Percentiles rank a stretch among this genome's conserved stretches.
phyloP scores from a whole-genome alignment of 331 rosid species.

The Acacia pycnantha region DNA sequence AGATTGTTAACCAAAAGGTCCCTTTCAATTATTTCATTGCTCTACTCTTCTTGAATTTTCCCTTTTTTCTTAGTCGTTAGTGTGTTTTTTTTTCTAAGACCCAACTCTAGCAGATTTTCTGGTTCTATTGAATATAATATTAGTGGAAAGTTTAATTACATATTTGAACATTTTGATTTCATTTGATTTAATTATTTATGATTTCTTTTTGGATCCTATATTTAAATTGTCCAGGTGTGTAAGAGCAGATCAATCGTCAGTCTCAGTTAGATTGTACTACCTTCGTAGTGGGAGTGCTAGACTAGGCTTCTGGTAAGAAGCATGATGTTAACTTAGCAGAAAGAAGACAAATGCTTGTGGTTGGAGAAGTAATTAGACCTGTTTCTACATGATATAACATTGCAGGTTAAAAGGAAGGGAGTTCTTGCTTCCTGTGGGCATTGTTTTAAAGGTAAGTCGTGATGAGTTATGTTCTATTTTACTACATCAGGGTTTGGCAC shows the following conservation, averaged over 20 bases:
- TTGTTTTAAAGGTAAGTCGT: slow-evolving; percentile 70
- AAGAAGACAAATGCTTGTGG: slow-evolving; percentile 14
- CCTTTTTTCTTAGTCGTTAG: not conserved
- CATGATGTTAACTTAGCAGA: slow-evolving; percentile 17
- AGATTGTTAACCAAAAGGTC: not conserved
- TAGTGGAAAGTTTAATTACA: not conserved
- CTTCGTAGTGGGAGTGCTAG: slow-evolving; percentile 93
- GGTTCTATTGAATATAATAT: not conserved
- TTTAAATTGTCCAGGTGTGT: slow-evolving; percentile 59
- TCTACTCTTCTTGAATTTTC: not conserved
- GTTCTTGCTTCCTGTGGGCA: slow-evolving; percentile 88
- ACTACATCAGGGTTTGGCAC: not conserved
- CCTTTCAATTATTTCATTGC: too few relatives aligned
- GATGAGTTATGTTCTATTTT: slow-evolving; percentile 5
- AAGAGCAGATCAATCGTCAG: slow-evolving; percentile 81
- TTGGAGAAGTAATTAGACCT: slow-evolving; percentile 7
- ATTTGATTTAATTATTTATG: not conserved
- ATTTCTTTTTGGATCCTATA: slow-evolving; percentile 13
- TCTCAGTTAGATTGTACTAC: slow-evolving; percentile 73
- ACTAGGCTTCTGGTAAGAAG: slow-evolving; percentile 85
- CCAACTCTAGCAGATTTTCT: not conserved
- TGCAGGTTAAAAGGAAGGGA: slow-evolving; percentile 88
- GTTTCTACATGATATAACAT: slow-evolving; percentile 27
- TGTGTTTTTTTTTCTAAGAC: not conserved
- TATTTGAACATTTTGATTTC: not conserved